Evolutionary conservation across 225 moss, liverwort and hornwort genomes (phyloP).

Genomic region (Sphagnum contortum): DNA sequence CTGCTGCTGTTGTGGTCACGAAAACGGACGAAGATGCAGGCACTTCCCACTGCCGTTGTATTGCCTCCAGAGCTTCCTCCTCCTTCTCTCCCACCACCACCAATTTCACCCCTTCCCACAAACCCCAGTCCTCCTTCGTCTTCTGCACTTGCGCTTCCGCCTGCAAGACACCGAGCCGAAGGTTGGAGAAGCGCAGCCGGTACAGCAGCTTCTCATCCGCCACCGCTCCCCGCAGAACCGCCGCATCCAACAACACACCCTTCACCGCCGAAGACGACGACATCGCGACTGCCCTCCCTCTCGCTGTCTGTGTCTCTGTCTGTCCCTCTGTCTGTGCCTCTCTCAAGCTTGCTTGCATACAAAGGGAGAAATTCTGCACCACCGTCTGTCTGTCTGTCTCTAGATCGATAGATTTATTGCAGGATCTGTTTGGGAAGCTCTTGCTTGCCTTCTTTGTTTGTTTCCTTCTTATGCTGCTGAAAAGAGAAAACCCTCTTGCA

Average conservation of each 20-base stretch:
- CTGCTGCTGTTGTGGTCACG: slow-evolving; percentile 9
- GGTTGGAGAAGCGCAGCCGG: slow-evolving; percentile 31
- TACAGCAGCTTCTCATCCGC: slow-evolving; percentile 33
- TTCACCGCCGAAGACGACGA: slow-evolving; percentile 7
- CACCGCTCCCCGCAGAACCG: slow-evolving; percentile 21
- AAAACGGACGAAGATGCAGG: slow-evolving; percentile 32
- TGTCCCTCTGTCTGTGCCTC: no score
- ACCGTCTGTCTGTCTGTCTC: no score
- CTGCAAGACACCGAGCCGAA: slow-evolving; percentile 15
- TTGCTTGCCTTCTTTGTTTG: no score
- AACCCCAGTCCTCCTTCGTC: slow-evolving; percentile 36
- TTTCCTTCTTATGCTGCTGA: no score
- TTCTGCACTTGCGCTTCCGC: slow-evolving; percentile 18
- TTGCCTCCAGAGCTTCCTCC: slow-evolving; percentile 22
- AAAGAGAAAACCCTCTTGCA: no score
- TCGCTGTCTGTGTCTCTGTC: no score
- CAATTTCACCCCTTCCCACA: slow-evolving; percentile 24
- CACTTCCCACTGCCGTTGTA: slow-evolving; percentile 34
- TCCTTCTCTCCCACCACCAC: slow-evolving; percentile 15
- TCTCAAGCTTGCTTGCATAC: no score
- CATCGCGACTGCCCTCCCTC: no score
- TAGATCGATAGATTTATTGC: no score
- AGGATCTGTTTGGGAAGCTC: no score
- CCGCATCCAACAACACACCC: slow-evolving; percentile 28
- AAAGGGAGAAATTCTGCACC: no score